phyloP scores from a whole-genome alignment of 345 rosid genomes.

The Salix caprea region DNA sequence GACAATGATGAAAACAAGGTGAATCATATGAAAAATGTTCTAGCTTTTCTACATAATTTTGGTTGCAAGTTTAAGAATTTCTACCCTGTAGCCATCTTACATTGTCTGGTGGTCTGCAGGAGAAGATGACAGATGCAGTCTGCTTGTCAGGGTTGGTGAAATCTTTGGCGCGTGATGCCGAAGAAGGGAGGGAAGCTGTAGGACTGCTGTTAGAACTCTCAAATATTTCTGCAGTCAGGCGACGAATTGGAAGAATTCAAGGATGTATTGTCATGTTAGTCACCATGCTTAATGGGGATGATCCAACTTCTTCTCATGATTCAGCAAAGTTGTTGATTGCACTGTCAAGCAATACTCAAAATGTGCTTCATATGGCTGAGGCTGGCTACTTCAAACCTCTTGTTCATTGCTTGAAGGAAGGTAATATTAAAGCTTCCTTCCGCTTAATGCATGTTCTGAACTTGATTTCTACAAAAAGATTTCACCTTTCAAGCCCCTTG shows the following conservation, averaged over 20 bases:
- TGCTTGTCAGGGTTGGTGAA: conserved; percentile 48
- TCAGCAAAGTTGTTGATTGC: conserved; percentile 51
- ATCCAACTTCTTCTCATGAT: conserved; percentile 44
- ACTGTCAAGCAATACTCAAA: conserved; percentile 58
- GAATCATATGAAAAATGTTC: background rate
- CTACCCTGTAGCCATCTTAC: conserved; percentile 24
- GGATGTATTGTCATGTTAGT: conserved; percentile 71
- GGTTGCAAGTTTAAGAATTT: background rate
- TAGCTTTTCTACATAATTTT: background rate
- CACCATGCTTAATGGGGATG: conserved; percentile 48
- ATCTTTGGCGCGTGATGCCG: conserved; percentile 50
- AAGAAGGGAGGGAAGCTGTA: conserved; percentile 59
- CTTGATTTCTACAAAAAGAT: background rate
- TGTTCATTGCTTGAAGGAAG: conserved; percentile 52
- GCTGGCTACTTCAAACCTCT: conserved; percentile 72
- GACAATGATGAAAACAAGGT: conserved; percentile 45
- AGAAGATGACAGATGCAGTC: conserved; percentile 51
- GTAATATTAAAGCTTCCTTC: conserved; percentile 23
- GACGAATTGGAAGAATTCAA: conserved; percentile 56
- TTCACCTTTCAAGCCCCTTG: background rate
- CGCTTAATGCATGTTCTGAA: background rate
- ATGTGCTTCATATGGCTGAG: conserved; percentile 77
- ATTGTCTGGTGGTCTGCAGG: conserved; percentile 38
- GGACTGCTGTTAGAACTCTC: conserved; percentile 56
- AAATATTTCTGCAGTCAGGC: conserved; percentile 41